These are phyloP conservation scores for Oryza australiensis DNA, from an alignment of 176 grass and related monocot genomes.

Conservation along the genomic window DNA sequence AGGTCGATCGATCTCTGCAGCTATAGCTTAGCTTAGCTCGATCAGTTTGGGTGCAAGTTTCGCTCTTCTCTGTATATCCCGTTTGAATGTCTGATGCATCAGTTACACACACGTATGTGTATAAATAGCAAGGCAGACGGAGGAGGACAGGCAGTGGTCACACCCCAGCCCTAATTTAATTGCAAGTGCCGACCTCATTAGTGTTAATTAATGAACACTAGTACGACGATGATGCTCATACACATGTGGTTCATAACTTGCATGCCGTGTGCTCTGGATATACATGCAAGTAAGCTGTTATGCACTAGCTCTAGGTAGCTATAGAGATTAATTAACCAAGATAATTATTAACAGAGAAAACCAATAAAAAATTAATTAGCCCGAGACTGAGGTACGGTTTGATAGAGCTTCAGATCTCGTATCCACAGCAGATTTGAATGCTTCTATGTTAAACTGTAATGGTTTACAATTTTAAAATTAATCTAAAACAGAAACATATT, in stretches of 20 bases:
- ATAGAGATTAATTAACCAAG: not conserved
- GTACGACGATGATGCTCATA: not conserved
- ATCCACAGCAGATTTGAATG: no score
- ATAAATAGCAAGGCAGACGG: not conserved
- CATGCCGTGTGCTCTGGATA: not conserved
- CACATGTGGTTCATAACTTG: not conserved
- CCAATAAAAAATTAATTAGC: no score
- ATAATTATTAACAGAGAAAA: no score
- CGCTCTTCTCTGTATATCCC: no score
- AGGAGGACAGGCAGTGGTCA: not conserved
- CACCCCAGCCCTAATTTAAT: not conserved
- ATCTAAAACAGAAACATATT: no score
- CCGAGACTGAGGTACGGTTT: no score
- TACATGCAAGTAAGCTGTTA: no score
- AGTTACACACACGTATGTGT: no score
- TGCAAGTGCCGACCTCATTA: not conserved
- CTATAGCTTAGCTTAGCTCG: not conserved
- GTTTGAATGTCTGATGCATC: not conserved
- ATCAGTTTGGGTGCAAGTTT: not conserved
- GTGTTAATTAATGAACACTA: not conserved
- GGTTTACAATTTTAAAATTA: no score
- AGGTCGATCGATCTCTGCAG: no score
- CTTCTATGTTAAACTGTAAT: no score
- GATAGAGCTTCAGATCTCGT: no score
- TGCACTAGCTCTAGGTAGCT: not conserved